These are phyloP conservation scores for Kappamyces sp. DNA, from an alignment of 192 early-diverging fungal species.

Conservation along the genomic window DNA sequence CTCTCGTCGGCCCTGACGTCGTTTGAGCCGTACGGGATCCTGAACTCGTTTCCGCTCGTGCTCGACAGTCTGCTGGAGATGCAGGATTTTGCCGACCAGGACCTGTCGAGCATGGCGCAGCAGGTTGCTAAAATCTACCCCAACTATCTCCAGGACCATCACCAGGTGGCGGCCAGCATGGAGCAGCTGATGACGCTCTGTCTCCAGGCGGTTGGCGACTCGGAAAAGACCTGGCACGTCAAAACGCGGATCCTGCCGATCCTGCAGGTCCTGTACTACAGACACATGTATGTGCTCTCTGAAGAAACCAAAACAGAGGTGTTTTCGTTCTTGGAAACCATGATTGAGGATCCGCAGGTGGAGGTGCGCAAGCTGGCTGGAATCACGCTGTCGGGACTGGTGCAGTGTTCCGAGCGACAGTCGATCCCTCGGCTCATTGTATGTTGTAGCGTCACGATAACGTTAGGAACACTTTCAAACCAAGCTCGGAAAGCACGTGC, in stretches of 20 bases:
- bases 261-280: slow-evolving; percentile 82
- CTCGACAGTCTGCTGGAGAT: slow-evolving; percentile 59
- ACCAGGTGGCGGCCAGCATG: slow-evolving; percentile 41
- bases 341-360: slow-evolving; percentile 80
- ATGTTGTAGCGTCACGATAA: background rate
- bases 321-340: slow-evolving; percentile 60
- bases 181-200: slow-evolving; percentile 53
- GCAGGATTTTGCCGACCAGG: slow-evolving; percentile 69
- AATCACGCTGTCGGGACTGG: slow-evolving; percentile 67
- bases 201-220: slow-evolving; percentile 6
- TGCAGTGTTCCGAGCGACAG: slow-evolving; percentile 68
- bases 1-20: slow-evolving; percentile 48
- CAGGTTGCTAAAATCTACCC: slow-evolving; percentile 46
- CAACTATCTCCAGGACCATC: slow-evolving; percentile 45
- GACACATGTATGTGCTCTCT: slow-evolving; percentile 69
- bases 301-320: slow-evolving; percentile 49
- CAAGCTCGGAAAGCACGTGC: background rate
- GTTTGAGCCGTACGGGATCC: slow-evolving; percentile 49
- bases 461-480: slow-evolving; percentile 6
- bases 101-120: slow-evolving; percentile 57
- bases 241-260: slow-evolving; percentile 73
- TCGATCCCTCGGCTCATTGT: slow-evolving; percentile 54
- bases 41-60: slow-evolving; percentile 46
- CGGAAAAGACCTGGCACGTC: slow-evolving; percentile 63
- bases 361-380: slow-evolving; percentile 60